Evolutionary conservation across 495 filamentous ascomycete species (phyloP).

Genomic region (Pyrenula massariospora): DNA sequence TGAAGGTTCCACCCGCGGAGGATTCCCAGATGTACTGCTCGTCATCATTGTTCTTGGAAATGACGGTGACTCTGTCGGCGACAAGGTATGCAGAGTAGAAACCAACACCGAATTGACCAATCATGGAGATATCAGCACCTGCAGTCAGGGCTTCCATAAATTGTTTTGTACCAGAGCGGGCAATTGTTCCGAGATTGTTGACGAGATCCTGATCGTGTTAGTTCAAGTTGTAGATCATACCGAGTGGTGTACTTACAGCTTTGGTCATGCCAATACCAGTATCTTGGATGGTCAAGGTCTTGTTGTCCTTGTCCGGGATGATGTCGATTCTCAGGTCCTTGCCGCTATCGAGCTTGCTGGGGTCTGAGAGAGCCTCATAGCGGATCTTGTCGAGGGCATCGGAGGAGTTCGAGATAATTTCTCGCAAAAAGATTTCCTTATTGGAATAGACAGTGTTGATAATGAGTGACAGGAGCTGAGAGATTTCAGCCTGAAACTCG

Average conservation of each 20-base stretch:
- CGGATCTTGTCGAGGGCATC: slow-evolving; percentile 99
- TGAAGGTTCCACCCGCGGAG: slow-evolving; percentile 93
- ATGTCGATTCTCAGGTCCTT: slow-evolving; percentile 98
- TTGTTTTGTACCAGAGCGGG: slow-evolving; percentile 98
- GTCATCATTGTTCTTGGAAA: slow-evolving; percentile 98
- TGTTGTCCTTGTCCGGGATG: slow-evolving; percentile 89
- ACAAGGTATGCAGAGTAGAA: slow-evolving; percentile 99
- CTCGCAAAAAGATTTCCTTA: slow-evolving; percentile 99
- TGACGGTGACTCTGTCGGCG: slow-evolving; percentile 86
- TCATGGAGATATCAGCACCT: slow-evolving; percentile 99
- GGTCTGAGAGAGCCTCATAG: slow-evolving; percentile 94
- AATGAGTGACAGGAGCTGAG: slow-evolving; percentile 97
- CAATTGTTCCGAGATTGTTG: slow-evolving; percentile 99
- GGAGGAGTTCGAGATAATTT: slow-evolving; percentile 93
- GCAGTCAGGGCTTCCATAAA: slow-evolving; percentile 99
- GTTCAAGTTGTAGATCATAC: slow-evolving; percentile 1
- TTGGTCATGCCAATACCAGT: slow-evolving; percentile 99
- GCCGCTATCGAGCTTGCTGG: slow-evolving; percentile 87
- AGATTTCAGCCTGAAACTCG: slow-evolving; percentile 99
- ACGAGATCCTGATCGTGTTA: slow-evolving; percentile 65
- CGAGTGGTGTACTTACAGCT: slow-evolving; percentile 58
- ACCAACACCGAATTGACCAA: slow-evolving; percentile 99
- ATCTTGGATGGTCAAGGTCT: slow-evolving; percentile 94
- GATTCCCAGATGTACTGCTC: slow-evolving; percentile 99
- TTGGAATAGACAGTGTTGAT: slow-evolving; percentile 99